phyloP scores from a whole-genome alignment of 352 stramenopile genomes.

The Phytophthora hibernalis region DNA sequence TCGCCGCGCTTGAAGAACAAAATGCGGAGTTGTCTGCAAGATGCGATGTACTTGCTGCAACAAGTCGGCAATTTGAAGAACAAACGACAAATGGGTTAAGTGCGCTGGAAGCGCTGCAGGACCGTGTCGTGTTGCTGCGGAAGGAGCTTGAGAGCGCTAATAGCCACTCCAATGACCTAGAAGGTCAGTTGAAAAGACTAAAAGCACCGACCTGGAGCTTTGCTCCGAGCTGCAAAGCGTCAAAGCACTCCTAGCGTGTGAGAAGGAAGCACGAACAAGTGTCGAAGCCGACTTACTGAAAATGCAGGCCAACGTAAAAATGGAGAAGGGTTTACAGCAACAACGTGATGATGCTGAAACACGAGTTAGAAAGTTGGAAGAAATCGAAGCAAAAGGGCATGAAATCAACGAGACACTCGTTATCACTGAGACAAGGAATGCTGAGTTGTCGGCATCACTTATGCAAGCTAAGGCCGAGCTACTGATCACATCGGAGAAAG shows the following conservation, averaged over 20 bases:
- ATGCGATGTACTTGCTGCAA: constrained; percentile 9
- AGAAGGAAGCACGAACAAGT: constrained; percentile 5
- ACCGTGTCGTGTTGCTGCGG: not conserved
- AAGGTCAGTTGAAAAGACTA: constrained; percentile 12
- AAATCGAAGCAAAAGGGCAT: not conserved
- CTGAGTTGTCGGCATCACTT: constrained; percentile 9
- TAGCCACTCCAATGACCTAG: not conserved
- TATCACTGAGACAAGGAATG: not conserved
- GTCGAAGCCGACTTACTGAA: not conserved
- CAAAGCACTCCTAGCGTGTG: constrained; percentile 1
- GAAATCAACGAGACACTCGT: not conserved
- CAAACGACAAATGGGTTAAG: not conserved
- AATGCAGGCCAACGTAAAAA: not conserved
- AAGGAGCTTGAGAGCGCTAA: constrained; percentile 14
- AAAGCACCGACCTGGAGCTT: constrained; percentile 10
- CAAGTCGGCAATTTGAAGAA: not conserved
- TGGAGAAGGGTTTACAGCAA: not conserved
- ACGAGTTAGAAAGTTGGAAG: not conserved
- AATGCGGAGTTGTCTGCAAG: constrained; percentile 21
- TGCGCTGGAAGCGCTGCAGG: not conserved
- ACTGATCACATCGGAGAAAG: not conserved
- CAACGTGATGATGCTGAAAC: not conserved
- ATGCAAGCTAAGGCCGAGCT: constrained; percentile 2
- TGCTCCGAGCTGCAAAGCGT: constrained; percentile 10
- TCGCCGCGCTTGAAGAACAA: constrained; percentile 20